Evolutionary conservation across 176 grass and related monocot species (phyloP), one percentile per base, ranked within the genome.

Genomic region (Saccharum spontaneum): DNA sequence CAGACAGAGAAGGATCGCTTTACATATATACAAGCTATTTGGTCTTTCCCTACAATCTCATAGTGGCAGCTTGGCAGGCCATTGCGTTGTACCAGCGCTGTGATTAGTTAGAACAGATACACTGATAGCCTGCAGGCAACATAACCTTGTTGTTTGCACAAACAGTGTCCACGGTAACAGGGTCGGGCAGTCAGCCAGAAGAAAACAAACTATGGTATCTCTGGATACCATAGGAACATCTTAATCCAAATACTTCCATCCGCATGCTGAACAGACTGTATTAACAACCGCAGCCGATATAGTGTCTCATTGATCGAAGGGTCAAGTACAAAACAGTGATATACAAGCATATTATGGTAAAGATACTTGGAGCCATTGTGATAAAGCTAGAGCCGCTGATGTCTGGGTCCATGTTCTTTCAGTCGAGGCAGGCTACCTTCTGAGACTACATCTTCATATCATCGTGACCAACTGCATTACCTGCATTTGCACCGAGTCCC

Each of bases 371-470:
- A 43, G 54, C 17, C 45, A 69, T 30, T 44, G 8, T 26, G 49
- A 45, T 14, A 67, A 44, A 33, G 13, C 0, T 13, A 41, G 57
- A 61, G 39, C 15, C 3, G 2, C 30, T 74, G 37, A 31, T 68
- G 44, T 79, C 26, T 10, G 5, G 43, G 39, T 48, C 80, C 86
- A 37, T 69, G 82, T 57, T 81, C 31, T 34, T 88, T 23, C 68
- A 87, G 75, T 67, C 71, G 24, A 86, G 70, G 63, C 68, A 94
- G 82, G 66, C 69, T 71, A 87, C 64, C 71, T 78, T 89, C 85
- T 92, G 66, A 81, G 84, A 55, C 81, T 91, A 66, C 24, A 76
- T 72, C 37, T 87, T 89, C 84, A 86, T 89, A 77, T 88, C 88
- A 62, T 85, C 71, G 13, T 86, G 75, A 69, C 76, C 72, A 62